Conservation (phyloP, 306 rosid genomes). For the Pyrus bretschneideri region DNA sequence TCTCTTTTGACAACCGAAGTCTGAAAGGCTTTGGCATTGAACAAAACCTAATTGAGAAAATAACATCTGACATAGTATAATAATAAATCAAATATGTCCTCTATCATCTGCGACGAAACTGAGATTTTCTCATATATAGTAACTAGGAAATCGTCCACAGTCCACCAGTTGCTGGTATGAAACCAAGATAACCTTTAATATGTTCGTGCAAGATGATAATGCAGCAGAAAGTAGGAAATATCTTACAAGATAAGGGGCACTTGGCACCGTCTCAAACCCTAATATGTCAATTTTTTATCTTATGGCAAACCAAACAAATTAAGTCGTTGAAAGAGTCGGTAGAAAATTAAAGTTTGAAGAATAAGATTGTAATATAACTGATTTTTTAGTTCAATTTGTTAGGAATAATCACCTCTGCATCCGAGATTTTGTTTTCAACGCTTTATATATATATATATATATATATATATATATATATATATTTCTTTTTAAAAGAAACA, state of each 20-base stretch:
- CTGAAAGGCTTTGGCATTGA: neutral
- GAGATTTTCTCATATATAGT: neutral
- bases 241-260: neutral
- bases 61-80: too few species aligned
- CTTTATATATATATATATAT: too few species aligned
- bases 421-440: too few species aligned
- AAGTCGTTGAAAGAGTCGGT: neutral
- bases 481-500: neutral
- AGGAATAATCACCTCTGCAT: neutral
- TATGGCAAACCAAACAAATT: neutral
- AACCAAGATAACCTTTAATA: too few species aligned
- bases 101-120: neutral
- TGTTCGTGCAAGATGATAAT: too few species aligned
- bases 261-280: conserved; percentile 1
- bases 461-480: too few species aligned
- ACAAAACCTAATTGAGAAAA: neutral
- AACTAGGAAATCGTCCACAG: neutral
- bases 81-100: too few species aligned
- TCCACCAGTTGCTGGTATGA: neutral
- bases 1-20: neutral
- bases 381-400: neutral
- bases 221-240: neutral
- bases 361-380: too few species aligned
- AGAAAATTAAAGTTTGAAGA: neutral
- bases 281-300: neutral